phyloP scores from a whole-genome alignment of 225 moss, liverwort and hornwort species.

The Takakia lepidozioides region DNA sequence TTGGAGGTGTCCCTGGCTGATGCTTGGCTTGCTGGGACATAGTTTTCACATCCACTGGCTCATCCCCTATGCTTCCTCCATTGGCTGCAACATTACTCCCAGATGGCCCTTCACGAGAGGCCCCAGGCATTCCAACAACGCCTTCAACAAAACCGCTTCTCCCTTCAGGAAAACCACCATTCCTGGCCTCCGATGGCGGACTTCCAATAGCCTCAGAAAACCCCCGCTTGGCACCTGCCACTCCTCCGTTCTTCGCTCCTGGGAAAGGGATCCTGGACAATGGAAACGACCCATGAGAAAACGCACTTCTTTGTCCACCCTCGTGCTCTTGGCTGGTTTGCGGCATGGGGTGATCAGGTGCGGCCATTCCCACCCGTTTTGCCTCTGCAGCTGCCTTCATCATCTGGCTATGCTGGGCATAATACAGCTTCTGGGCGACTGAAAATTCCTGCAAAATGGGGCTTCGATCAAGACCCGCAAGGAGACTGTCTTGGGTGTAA shows the following conservation, averaged over 20 bases:
- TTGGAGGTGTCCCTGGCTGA: neutral
- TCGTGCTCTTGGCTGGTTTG: slow-evolving; percentile 20
- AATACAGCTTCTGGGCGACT: slow-evolving; percentile 20
- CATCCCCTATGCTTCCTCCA: slow-evolving; percentile 17
- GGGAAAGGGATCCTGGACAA: slow-evolving; percentile 5
- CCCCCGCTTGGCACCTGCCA: slow-evolving; percentile 54
- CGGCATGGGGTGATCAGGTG: no score
- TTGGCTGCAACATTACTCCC: slow-evolving; percentile 18
- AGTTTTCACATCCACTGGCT: slow-evolving; percentile 19
- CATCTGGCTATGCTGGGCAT: slow-evolving; percentile 15
- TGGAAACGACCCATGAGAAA: slow-evolving; percentile 12
- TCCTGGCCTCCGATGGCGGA: slow-evolving; percentile 16
- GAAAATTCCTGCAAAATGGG: slow-evolving; percentile 48
- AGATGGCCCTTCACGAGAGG: slow-evolving; percentile 17
- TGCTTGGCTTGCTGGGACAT: slow-evolving; percentile 9
- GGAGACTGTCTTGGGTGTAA: neutral
- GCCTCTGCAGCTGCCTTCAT: slow-evolving; percentile 7
- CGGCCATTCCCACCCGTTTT: no score
- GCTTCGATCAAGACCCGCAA: slow-evolving; percentile 19
- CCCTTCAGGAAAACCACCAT: slow-evolving; percentile 4
- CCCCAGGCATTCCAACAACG: slow-evolving; percentile 3
- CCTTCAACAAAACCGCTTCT: slow-evolving; percentile 2
- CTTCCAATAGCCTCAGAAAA: slow-evolving; percentile 56
- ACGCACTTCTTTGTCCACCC: slow-evolving; percentile 15
- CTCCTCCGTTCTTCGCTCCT: slow-evolving; percentile 43